Evolutionary conservation across 306 rosid genomes (phyloP).

Genomic region (Hippophae tibetana): DNA sequence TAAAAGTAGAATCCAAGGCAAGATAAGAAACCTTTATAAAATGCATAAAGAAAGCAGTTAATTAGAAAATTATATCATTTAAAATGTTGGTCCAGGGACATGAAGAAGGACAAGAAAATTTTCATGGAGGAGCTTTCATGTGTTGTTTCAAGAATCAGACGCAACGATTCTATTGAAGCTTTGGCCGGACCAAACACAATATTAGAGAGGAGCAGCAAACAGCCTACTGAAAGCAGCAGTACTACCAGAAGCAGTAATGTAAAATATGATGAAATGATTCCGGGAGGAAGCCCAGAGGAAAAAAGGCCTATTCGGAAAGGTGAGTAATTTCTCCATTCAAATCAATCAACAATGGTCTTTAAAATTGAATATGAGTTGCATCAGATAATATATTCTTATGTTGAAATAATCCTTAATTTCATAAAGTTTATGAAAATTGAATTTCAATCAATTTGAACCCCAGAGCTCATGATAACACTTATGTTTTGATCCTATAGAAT

Average conservation of each 20-base stretch:
- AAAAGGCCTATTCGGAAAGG: conserved; percentile 25
- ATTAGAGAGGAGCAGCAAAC: conserved; percentile 3
- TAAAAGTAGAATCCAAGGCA: too few relatives aligned
- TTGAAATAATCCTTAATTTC: background rate
- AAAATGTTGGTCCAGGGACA: conserved; percentile 30
- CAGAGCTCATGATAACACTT: too few relatives aligned
- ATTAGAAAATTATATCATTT: background rate
- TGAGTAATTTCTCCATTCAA: conserved; percentile 13
- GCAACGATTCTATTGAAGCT: conserved; percentile 24
- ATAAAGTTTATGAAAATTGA: background rate
- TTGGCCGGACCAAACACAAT: conserved; percentile 35
- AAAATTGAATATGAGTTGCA: background rate
- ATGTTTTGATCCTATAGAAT: too few relatives aligned
- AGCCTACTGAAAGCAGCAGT: background rate
- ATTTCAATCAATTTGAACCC: background rate
- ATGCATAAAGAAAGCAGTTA: too few relatives aligned
- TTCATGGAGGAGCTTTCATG: conserved; percentile 42
- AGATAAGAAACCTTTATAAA: too few relatives aligned
- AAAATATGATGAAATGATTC: conserved; percentile 53
- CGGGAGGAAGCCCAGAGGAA: conserved; percentile 49
- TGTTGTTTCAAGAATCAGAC: conserved; percentile 36
- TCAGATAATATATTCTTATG: background rate
- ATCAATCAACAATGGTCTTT: background rate
- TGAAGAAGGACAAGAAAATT: conserved; percentile 42
- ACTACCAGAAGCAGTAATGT: conserved; percentile 7